Evolutionary conservation across 73 alveolate species (phyloP).

Genomic region (Paramecium sexaurelia): DNA sequence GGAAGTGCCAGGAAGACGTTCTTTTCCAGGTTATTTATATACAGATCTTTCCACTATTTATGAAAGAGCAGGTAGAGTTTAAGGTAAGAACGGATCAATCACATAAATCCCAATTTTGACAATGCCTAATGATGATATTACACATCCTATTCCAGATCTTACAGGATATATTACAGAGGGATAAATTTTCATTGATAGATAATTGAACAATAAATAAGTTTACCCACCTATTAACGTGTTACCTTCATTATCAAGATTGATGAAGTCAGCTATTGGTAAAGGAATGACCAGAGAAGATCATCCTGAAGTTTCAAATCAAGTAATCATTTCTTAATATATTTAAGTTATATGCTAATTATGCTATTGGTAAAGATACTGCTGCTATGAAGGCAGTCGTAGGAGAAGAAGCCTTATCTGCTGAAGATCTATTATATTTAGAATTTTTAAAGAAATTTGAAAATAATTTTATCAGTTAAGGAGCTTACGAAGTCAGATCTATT

Average conservation of each 20-base stretch:
- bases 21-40: conserved; percentile 99
- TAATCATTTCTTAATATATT: neutral
- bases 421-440: conserved; percentile 91
- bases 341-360: conserved; percentile 99
- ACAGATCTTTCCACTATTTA: conserved; percentile 99
- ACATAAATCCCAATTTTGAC: conserved; percentile 98
- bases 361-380: conserved; percentile 99
- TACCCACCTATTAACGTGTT: conserved; percentile 99
- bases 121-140: conserved; percentile 99
- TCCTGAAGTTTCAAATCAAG: conserved; percentile 97
- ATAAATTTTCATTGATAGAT: conserved; percentile 98
- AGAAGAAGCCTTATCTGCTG: conserved; percentile 98
- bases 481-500: conserved; percentile 94
- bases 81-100: conserved; percentile 96
- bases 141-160: conserved; percentile 99
- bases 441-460: conserved; percentile 96
- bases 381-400: conserved; percentile 99
- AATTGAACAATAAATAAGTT: conserved; percentile 97
- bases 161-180: conserved; percentile 99
- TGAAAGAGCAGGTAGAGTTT: conserved; percentile 99
- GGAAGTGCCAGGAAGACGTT: conserved; percentile 99
- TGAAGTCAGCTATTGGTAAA: conserved; percentile 99
- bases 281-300: conserved; percentile 99
- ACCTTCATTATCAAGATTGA: conserved; percentile 98
- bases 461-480: conserved; percentile 93